A percentile compares a stretch with the other conserved stretches of the same genome.
Evolutionary conservation across 768 basidiomycete species (phyloP).

Genomic region (Lactarius sp.): DNA sequence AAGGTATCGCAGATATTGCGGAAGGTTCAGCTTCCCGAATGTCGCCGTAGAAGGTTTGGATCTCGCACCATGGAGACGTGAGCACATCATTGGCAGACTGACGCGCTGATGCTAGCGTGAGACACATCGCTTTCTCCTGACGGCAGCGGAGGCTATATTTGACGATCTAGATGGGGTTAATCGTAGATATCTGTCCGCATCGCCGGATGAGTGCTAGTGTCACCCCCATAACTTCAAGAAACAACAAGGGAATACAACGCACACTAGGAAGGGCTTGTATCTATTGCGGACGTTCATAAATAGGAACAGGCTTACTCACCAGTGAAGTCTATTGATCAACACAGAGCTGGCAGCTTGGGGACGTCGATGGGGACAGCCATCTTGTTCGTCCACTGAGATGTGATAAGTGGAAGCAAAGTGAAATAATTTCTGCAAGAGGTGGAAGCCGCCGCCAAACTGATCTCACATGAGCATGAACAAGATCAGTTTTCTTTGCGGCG

Average conservation of each 20-base stretch:
- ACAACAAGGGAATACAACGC: slow-evolving; percentile 23
- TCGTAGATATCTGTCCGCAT: background rate
- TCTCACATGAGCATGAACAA: background rate
- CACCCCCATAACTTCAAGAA: slow-evolving; percentile 35
- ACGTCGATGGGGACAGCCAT: no score
- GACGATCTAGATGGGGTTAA: slow-evolving; percentile 11
- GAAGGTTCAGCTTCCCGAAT: slow-evolving; percentile 6
- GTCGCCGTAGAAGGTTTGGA: slow-evolving; percentile 10
- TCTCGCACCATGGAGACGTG: slow-evolving; percentile 10
- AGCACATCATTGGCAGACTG: background rate
- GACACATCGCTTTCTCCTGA: slow-evolving; percentile 7
- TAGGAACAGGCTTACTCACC: slow-evolving; percentile 7
- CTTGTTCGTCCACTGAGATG: background rate
- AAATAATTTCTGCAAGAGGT: background rate
- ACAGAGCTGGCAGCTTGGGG: no score
- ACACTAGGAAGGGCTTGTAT: slow-evolving; percentile 15
- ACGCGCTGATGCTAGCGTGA: background rate
- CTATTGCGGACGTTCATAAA: background rate
- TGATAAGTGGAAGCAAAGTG: background rate
- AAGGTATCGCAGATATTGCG: slow-evolving; percentile 7
- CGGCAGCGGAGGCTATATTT: slow-evolving; percentile 3
- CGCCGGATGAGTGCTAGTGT: slow-evolving; percentile 78
- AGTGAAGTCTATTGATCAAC: background rate
- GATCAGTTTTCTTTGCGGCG: background rate
- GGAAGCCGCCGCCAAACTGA: background rate